Evolutionary conservation across 2,329 filamentous ascomycete genomes (phyloP), one percentile per base, ranked within the genome.

Genomic region (Arthrobotrys sphaeroides): DNA sequence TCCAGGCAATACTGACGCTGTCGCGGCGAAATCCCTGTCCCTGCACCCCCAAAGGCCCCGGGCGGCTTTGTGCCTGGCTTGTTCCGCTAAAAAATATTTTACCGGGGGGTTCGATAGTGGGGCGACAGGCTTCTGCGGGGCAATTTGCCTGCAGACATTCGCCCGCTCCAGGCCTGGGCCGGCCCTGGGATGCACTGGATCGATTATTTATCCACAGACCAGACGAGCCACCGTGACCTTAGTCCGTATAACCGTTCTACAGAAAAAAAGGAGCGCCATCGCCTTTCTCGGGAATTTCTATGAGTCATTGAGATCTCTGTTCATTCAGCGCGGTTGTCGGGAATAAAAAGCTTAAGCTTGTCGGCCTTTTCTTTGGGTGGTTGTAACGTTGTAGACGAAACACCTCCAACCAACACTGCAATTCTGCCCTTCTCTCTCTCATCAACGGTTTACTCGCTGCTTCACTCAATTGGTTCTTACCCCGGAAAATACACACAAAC

Each of bases 61-160:
- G 33, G 33, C 31, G 61, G 31, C 47, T 20, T 42, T 33, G n/a
- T 28, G 28, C 38, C 18, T 40, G 53, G 36, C 42, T 42, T 59
- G 53, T 59, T 42, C 53, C 38, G 55, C 43, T 64, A 12, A 68
- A 60, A 68, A 68, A 68, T 31, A 68, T 68, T 68, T 68, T 60
- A 60, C 57, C 36, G 40, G 64, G 64, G 45, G 38, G 22, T 16
- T 57, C 66, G 45, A 61, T 62, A 45, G 66, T 70, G 66, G 66
- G 66, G 66, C 66, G 66, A 60, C 42, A 22, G 40, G 42, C 42
- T 26, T 36, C 47, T 36, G 65, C 65, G 65, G 65, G 65, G 65
- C 53, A 51, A 26, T 60, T 70, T 70, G 66, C 55, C 49, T 26
- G 36, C 62, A 47, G 43, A 53, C 22, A 47, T 38, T 60, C 36